Evolutionary conservation across 2,329 filamentous ascomycete genomes (phyloP).

Genomic region (Colletotrichum gigasporum): DNA sequence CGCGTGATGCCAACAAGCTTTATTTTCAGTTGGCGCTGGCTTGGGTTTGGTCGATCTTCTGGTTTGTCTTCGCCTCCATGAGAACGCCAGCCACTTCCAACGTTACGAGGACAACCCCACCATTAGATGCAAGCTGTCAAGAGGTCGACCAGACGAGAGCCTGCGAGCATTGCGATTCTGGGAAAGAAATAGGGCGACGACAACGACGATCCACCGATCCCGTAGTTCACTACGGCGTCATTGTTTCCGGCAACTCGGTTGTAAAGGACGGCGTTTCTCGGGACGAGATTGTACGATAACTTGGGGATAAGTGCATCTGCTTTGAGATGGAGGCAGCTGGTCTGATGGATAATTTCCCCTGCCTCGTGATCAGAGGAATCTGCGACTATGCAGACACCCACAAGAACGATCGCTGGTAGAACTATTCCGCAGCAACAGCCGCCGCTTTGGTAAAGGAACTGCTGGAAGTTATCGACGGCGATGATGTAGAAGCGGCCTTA

Average conservation of each 20-base stretch:
- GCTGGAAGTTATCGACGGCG: not conserved
- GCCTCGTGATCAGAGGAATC: conserved; percentile 48
- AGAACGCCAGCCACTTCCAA: not conserved
- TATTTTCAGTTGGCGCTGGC: not conserved
- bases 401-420: conserved; percentile 48
- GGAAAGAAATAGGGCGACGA: conserved; percentile 4
- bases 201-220: not conserved
- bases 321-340: conserved; percentile 45
- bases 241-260: conserved; percentile 45
- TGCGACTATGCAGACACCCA: conserved; percentile 52
- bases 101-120: not conserved
- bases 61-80: not conserved
- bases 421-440: conserved; percentile 44
- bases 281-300: conserved; percentile 37
- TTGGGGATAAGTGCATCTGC: conserved; percentile 35
- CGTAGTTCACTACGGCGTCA: conserved; percentile 35
- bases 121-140: not conserved
- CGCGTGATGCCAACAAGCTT: not conserved
- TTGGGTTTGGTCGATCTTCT: not conserved
- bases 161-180: conserved; percentile 17
- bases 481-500: not conserved
- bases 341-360: conserved; percentile 40
- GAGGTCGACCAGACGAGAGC: not conserved
- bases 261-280: conserved; percentile 45
- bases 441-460: conserved; percentile 39